Conservation (phyloP, 345 rosid species). For the Ceriops tagal region DNA sequence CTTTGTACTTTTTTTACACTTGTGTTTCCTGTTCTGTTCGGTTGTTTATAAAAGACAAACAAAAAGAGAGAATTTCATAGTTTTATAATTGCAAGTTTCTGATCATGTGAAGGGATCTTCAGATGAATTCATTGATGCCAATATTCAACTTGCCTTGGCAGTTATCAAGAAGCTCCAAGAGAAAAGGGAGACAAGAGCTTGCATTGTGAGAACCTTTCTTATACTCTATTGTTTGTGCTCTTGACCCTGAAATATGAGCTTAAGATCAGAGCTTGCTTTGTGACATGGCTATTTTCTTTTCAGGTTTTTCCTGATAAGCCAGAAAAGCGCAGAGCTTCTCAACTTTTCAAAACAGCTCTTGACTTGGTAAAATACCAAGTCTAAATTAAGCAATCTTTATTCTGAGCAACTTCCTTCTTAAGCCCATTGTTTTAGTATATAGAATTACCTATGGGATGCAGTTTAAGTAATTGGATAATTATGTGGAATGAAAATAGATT, state of each 20-base stretch:
- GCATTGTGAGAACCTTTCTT: slow-evolving; percentile 55
- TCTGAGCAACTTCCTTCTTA: neutral
- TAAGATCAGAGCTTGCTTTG: neutral
- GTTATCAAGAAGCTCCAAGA: slow-evolving; percentile 73
- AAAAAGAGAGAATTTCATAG: slow-evolving; percentile 2
- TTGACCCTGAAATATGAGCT: slow-evolving; percentile 1
- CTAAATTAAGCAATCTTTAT: slow-evolving; percentile 8
- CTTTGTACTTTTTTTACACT: neutral
- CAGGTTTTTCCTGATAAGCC: slow-evolving; percentile 93
- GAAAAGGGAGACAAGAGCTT: slow-evolving; percentile 64
- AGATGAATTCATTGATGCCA: slow-evolving; percentile 93
- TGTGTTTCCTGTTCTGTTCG: neutral
- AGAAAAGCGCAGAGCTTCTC: slow-evolving; percentile 75
- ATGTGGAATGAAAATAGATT: neutral
- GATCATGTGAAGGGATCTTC: slow-evolving; percentile 82
- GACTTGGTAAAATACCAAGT: slow-evolving; percentile 54
- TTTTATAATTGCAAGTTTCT: slow-evolving; percentile 34
- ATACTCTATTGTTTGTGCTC: slow-evolving; percentile 9
- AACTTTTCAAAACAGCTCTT: slow-evolving; percentile 68
- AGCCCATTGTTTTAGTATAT: neutral
- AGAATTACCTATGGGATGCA: neutral
- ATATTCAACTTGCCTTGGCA: slow-evolving; percentile 78
- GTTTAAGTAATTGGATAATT: neutral
- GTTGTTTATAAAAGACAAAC: slow-evolving; percentile 10
- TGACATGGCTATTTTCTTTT: slow-evolving; percentile 5